Evolutionary conservation across 1,284 basidiomycete genomes (phyloP).

Genomic region (Ceratobasidium theobromae): DNA sequence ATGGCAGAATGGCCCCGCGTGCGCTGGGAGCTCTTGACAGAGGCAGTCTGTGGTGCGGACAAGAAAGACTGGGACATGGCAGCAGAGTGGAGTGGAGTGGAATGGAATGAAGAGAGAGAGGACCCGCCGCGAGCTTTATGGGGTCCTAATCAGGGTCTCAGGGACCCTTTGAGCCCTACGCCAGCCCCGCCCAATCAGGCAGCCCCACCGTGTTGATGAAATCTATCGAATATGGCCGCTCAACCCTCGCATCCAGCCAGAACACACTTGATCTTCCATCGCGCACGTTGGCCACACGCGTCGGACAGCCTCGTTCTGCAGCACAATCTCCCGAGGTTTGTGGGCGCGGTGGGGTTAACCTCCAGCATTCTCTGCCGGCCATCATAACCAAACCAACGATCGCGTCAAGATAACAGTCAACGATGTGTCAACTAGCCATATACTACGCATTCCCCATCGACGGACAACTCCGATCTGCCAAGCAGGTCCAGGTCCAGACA

Average conservation of each 20-base stretch:
- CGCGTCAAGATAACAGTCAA: constrained; percentile 7
- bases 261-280: constrained; percentile 1
- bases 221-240: neutral
- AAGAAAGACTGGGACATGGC: constrained; percentile 5
- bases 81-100: constrained; percentile 22
- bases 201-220: neutral
- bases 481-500: neutral
- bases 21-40: constrained; percentile 41
- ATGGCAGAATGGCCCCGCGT: constrained; percentile 47
- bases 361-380: constrained; percentile 1
- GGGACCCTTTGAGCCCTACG: neutral
- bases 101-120: constrained; percentile 6
- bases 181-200: constrained; percentile 15
- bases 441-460: neutral
- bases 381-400: neutral
- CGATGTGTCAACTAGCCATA: constrained; percentile 1
- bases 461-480: neutral
- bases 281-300: constrained; percentile 22
- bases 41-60: constrained; percentile 33
- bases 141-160: constrained; percentile 14
- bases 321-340: constrained; percentile 17
- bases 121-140: neutral
- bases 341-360: no score
- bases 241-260: neutral
- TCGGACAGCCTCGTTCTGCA: constrained; percentile 12